phyloP scores from a whole-genome alignment of 306 rosid genomes.

The Potentilla sterilis region DNA sequence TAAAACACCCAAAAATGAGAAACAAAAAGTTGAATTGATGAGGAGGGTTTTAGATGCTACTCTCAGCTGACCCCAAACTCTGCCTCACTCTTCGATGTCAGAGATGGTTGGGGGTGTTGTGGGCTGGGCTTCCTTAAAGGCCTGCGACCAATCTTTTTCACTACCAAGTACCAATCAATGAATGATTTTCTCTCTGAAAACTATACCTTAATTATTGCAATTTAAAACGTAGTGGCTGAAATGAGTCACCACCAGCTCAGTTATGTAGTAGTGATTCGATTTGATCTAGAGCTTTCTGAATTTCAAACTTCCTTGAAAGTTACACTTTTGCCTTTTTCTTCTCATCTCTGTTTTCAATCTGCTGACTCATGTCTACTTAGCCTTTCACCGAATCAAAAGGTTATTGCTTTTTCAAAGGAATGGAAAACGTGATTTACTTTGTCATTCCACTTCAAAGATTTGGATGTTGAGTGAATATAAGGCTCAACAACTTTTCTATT shows the following conservation, averaged over 20 bases:
- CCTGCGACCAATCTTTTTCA: neutral
- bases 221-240: neutral
- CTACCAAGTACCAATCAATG: neutral
- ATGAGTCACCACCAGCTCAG: conserved; percentile 3
- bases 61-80: neutral
- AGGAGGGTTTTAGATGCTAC: neutral
- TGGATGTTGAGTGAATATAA: neutral
- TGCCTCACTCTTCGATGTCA: neutral
- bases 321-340: neutral
- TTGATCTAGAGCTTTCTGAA: neutral
- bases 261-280: neutral
- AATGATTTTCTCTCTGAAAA: neutral
- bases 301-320: neutral
- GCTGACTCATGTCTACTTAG: neutral
- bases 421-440: neutral
- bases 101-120: neutral
- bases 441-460: neutral
- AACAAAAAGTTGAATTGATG: neutral
- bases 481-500: neutral
- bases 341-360: neutral
- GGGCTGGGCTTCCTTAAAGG: neutral
- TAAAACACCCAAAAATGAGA: neutral
- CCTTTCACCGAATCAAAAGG: neutral
- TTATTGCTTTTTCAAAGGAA: neutral
- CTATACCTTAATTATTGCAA: neutral